Base-by-base conservation (phyloP, 192 early-diverging fungal genomes). In the Rhizoclosmatium sp. region DNA sequence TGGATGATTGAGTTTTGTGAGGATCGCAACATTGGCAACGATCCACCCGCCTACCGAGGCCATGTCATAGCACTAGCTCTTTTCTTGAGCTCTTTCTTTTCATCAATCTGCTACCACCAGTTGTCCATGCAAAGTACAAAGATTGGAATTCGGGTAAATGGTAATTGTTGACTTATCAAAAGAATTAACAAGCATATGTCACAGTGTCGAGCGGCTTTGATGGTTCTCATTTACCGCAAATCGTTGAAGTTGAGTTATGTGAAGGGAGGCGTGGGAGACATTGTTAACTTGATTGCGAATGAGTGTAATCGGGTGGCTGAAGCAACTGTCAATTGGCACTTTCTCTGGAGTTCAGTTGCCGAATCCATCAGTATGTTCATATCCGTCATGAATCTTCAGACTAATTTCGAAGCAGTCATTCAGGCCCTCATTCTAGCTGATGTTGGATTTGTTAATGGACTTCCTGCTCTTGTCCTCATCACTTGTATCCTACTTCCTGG, bases 161-260 rank as follows among this genome's bases (percentile, higher is more conserved):
- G n/a, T 56, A 7, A 1, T 4, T 56, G 40, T 41, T 80, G 44
- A 45, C 41, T 45, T 47, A 44, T 74, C 5, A 54, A 54, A 2
- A 42, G 9, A 75, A 44, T 23, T 65, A 39, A 39, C 3, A n/a
- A 4, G 46, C 31, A 47, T 40, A 51, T 5, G 54, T 56, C 9
- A 42, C 82, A 90, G 89, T 89, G 87, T 76, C 89, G 91, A 65
- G 89, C 92, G n/a, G 91, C 89, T 5, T 82, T 93, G 58, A 93
- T 93, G 91, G 92, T 91, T 7, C 67, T 93, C 78, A 88, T 93
- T 65, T 93, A 93, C 77, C 88, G 92, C 45, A 93, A 93, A 82
- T 87, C 91, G 2, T 83, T 93, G 74, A 82, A 81, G 70, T 79
- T 93, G 45, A 87, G 88, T 47, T 90, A 87, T 40, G 84, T 91